phyloP scores from a whole-genome alignment of 306 rosid species.

The Bauhinia variegata region DNA sequence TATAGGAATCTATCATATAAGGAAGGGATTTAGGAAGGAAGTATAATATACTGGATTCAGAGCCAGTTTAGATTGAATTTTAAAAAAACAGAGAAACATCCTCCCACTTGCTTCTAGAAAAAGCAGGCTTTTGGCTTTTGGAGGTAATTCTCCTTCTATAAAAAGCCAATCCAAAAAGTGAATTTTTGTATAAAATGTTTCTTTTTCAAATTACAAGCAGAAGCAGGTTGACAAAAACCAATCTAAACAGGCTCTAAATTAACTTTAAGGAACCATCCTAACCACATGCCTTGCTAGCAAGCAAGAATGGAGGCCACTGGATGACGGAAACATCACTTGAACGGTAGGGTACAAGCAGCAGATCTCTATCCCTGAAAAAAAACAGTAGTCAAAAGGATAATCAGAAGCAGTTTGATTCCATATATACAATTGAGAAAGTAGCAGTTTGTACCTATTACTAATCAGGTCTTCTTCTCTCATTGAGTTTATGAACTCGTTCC shows the following conservation, averaged over 20 bases:
- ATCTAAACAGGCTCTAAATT: too few species aligned
- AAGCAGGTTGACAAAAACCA: too few species aligned
- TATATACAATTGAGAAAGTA: constrained; percentile 29
- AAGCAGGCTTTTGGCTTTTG: too few species aligned
- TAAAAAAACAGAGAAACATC: too few species aligned
- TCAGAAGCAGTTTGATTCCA: constrained; percentile 43
- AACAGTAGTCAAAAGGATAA: constrained; percentile 30
- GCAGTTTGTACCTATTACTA: constrained; percentile 67
- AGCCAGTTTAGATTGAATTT: too few species aligned
- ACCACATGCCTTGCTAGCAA: constrained; percentile 87
- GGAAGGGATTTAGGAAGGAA: constrained; percentile 32
- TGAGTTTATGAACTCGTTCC: constrained; percentile 80
- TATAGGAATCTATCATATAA: constrained; percentile 81
- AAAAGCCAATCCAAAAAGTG: too few species aligned
- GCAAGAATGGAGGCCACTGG: constrained; percentile 99
- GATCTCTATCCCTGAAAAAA: constrained; percentile 77
- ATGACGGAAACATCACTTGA: constrained; percentile 66
- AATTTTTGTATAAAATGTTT: too few species aligned
- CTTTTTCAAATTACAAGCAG: too few species aligned
- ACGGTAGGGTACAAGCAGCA: constrained; percentile 80
- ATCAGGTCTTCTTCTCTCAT: constrained; percentile 96
- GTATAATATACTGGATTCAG: constrained; percentile 21
- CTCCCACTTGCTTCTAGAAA: too few species aligned
- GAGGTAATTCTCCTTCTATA: too few species aligned
- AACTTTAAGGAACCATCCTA: constrained; percentile 34